Evolutionary conservation across 148 eudicot genomes (phyloP), one percentile per base, ranked within the genome.

Genomic region (Dianthus caryophyllus): DNA sequence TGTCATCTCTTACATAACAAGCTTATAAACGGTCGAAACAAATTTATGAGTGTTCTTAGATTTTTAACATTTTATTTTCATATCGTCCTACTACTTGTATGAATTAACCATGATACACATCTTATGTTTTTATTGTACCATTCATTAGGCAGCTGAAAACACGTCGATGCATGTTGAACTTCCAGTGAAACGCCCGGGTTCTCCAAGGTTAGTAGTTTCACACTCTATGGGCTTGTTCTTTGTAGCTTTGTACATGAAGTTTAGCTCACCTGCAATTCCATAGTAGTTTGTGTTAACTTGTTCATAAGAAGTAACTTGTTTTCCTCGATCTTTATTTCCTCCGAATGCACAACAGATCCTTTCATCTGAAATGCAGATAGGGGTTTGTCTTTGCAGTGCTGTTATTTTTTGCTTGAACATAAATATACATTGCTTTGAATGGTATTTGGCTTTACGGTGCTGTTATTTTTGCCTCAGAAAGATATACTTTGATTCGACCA

Each of bases 141-240:
- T 66, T 78, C 59, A 24, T 68, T 76, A 91, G 97, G 96, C 96
- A 73, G 88, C 92, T 68, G 97, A 91, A 65, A 80, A 73, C 49
- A 87, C 69, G 67, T 76, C 88, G 62, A 88, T 71, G 82, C 80
- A 66, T 33, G 82, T 83, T 52, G 88, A 81, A 31, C 80, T 66
- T 49, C 17, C 53, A 5, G 7, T 53, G 74, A 88, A 84, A 70
- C 90, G 81, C 64, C 85, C 84, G 50, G 75, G 73, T 78, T 87
- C 96, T 76, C 96, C 97, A 6, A 78, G 97, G 97, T 88, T 49
- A 76, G 85, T 77, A 50, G 9, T 54, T 55, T 15, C 17, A 33
- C 33, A 16, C 44, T 15, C 22, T 17, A 20, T 14, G 22, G 16
- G 21, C 24, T 51, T 24, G 0, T 12, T 61, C 1, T 3, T 1